Evolutionary conservation across 805 yeast species (phyloP).

Genomic region (Saccharomycopsis olivae): DNA sequence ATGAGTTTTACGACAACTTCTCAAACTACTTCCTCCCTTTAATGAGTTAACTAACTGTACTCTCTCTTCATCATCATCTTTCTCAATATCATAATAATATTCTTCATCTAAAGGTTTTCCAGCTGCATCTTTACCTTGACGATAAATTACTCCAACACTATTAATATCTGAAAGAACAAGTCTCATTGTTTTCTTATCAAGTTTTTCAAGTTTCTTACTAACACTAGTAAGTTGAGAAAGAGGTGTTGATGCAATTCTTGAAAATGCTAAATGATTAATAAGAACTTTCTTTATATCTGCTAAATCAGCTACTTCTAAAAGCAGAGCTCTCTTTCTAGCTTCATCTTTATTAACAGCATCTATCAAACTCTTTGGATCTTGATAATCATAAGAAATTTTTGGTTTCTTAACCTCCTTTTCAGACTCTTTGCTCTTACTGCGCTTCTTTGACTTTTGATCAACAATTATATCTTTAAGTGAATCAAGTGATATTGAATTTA

Average conservation of each 20-base stretch:
- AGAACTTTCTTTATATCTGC: constrained; percentile 53
- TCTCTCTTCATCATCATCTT: constrained; percentile 65
- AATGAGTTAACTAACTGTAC: constrained; percentile 58
- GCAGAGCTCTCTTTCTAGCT: constrained; percentile 6
- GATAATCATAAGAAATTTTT: constrained; percentile 16
- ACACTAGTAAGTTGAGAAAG: constrained; percentile 58
- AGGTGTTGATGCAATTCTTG: constrained; percentile 82
- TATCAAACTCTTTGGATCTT: constrained; percentile 17
- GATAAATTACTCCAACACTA: constrained; percentile 79
- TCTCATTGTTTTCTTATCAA: constrained; percentile 27
- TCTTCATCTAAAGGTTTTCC: constrained; percentile 92
- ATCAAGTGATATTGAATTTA: constrained; percentile 6
- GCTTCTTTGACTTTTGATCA: background rate
- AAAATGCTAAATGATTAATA: constrained; percentile 80
- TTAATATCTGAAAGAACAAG: constrained; percentile 33
- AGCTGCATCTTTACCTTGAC: constrained; percentile 92
- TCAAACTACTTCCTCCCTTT: constrained; percentile 65
- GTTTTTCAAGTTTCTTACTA: constrained; percentile 31
- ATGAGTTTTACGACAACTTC: constrained; percentile 88
- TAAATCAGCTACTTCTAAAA: constrained; percentile 24
- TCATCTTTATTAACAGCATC: constrained; percentile 18
- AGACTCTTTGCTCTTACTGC: background rate
- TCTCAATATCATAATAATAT: constrained; percentile 80
- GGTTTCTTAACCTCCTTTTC: background rate
- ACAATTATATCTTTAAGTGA: constrained; percentile 6